Conservation (phyloP, 306 rosid genomes). For the Rubus idaeus region DNA sequence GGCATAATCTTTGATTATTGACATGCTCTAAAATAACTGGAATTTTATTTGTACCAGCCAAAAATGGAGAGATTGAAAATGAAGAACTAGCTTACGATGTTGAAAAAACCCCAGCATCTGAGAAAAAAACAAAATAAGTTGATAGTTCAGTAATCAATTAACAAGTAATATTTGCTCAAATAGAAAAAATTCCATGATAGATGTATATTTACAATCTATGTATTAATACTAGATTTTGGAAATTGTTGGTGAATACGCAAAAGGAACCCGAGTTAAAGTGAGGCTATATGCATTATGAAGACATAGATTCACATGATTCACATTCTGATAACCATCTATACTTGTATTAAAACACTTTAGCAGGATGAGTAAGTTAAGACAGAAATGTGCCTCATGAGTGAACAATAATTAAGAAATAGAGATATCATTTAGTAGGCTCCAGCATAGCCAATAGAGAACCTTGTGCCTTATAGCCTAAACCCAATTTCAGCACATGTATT, state of each 20-base stretch:
- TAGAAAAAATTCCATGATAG: neutral
- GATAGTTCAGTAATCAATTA: neutral
- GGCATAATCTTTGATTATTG: conserved; percentile 14
- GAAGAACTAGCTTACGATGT: conserved; percentile 80
- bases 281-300: conserved; percentile 1
- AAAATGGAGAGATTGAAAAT: conserved; percentile 77
- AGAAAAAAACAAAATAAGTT: conserved; percentile 23
- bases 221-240: neutral
- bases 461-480: neutral
- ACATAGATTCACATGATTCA: neutral
- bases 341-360: neutral
- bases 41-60: conserved; percentile 77
- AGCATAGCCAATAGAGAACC: neutral
- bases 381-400: neutral
- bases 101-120: conserved; percentile 92
- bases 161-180: neutral
- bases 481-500: neutral
- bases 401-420: neutral
- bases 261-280: neutral
- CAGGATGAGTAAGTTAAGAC: neutral
- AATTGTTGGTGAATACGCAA: neutral
- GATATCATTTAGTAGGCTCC: neutral
- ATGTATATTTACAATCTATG: neutral
- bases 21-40: conserved; percentile 9
- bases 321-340: neutral